Conservation (phyloP, 2,329 filamentous ascomycete species). For the Teratosphaeria pseudoeucalypti region DNA sequence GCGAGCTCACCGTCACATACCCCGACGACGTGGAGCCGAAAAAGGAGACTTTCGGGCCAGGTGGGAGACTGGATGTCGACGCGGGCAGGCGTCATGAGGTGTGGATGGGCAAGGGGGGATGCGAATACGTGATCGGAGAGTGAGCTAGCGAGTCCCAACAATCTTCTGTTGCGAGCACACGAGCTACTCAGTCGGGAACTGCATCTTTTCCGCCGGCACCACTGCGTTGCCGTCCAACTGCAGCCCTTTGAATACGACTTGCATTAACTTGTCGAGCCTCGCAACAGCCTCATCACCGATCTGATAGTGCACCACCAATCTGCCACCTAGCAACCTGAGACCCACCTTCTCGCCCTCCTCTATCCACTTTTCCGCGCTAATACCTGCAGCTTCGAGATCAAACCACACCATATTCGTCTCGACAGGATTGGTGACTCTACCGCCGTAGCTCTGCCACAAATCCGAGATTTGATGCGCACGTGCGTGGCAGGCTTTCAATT, state of each 20-base stretch:
- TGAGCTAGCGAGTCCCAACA: slow-evolving; percentile 11
- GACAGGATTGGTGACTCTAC: slow-evolving; percentile 56
- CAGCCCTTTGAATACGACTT: slow-evolving; percentile 22
- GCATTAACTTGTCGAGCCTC: slow-evolving; percentile 47
- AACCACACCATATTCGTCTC: slow-evolving; percentile 94
- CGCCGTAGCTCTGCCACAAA: slow-evolving; percentile 60
- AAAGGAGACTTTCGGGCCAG: slow-evolving; percentile 49
- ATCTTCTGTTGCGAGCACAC: not conserved
- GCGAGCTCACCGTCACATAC: slow-evolving; percentile 45
- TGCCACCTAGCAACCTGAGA: slow-evolving; percentile 44
- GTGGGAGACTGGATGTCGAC: slow-evolving; percentile 54
- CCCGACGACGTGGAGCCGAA: slow-evolving; percentile 44
- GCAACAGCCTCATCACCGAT: slow-evolving; percentile 55
- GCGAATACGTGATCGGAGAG: slow-evolving; percentile 56
- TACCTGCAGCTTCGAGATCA: slow-evolving; percentile 53
- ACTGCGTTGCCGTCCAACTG: slow-evolving; percentile 15
- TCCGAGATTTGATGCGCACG: slow-evolving; percentile 52
- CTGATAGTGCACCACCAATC: slow-evolving; percentile 63
- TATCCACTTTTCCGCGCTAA: slow-evolving; percentile 44
- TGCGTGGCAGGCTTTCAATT: slow-evolving; percentile 50
- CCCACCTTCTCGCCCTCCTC: slow-evolving; percentile 47
- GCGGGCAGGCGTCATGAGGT: slow-evolving; percentile 55
- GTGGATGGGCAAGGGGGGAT: slow-evolving; percentile 54
- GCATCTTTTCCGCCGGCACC: slow-evolving; percentile 10
- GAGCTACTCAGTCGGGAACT: slow-evolving; percentile 6